Conservation (phyloP, 192 early-diverging fungal genomes). For the Podila epicladia region DNA sequence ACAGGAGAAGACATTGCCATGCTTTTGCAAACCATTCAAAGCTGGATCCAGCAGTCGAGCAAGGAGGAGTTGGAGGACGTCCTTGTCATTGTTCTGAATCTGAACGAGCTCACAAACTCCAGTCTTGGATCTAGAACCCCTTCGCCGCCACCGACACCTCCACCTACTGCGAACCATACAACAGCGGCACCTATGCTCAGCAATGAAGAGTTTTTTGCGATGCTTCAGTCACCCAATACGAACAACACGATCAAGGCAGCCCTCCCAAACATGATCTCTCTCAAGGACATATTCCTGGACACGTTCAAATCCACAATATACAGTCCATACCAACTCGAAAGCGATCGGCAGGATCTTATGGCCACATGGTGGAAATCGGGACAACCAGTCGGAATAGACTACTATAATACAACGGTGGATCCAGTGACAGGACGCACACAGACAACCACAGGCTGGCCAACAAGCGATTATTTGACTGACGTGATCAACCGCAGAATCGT, state of each 20-base stretch:
- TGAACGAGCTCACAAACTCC: slow-evolving; percentile 31
- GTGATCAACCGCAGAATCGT: slow-evolving; percentile 18
- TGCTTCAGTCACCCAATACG: slow-evolving; percentile 33
- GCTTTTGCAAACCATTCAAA: slow-evolving; percentile 16
- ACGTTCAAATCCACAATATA: slow-evolving; percentile 29
- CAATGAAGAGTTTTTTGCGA: slow-evolving; percentile 22
- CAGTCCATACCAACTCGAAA: slow-evolving; percentile 12
- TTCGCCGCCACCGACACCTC: neutral
- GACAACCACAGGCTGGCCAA: slow-evolving; percentile 41
- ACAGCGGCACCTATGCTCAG: neutral
- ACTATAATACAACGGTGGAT: slow-evolving; percentile 35
- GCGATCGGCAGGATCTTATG: slow-evolving; percentile 16
- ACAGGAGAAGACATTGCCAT: slow-evolving; percentile 31
- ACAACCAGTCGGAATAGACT: slow-evolving; percentile 35
- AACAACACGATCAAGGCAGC: slow-evolving; percentile 28
- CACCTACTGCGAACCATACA: slow-evolving; percentile 1
- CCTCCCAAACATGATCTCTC: slow-evolving; percentile 20
- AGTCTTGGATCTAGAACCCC: slow-evolving; percentile 18
- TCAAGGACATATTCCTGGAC: slow-evolving; percentile 29
- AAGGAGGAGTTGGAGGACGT: slow-evolving; percentile 24
- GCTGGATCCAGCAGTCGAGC: slow-evolving; percentile 19
- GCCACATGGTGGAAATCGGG: slow-evolving; percentile 33
- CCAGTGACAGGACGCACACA: slow-evolving; percentile 6
- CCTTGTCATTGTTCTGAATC: slow-evolving; percentile 25
- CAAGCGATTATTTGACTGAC: slow-evolving; percentile 20